Evolutionary conservation across 768 basidiomycete genomes (phyloP).

Genomic region (Boletus reticulatus): DNA sequence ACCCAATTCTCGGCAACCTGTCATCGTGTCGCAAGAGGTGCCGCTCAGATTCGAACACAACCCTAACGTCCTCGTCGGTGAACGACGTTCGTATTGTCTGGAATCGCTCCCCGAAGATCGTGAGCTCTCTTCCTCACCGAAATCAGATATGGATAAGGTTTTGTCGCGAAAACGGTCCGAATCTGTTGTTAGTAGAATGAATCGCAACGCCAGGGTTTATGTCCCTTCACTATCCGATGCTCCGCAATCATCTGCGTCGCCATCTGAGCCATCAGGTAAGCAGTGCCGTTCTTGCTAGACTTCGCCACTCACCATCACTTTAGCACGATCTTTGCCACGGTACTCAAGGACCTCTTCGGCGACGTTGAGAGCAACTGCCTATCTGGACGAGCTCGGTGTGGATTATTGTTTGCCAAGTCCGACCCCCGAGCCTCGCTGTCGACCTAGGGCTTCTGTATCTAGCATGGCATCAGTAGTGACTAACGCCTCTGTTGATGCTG

Average conservation of each 20-base stretch:
- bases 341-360: conserved; percentile 30
- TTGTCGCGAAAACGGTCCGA: conserved; percentile 18
- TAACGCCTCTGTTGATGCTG: conserved; percentile 54
- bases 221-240: conserved; percentile 5
- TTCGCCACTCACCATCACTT: not conserved
- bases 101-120: conserved; percentile 53
- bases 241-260: conserved; percentile 4
- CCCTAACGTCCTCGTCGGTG: conserved; percentile 17
- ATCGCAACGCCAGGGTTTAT: conserved; percentile 23
- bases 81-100: conserved; percentile 28
- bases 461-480: conserved; percentile 60
- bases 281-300: not conserved
- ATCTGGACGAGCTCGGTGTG: conserved; percentile 31
- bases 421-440: conserved; percentile 13
- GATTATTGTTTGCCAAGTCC: conserved; percentile 27
- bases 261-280: conserved; percentile 19
- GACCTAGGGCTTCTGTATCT: conserved; percentile 42
- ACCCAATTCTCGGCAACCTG: conserved; percentile 16
- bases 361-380: conserved; percentile 19
- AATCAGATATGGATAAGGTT: conserved; percentile 2
- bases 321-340: conserved; percentile 19
- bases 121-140: conserved; percentile 33
- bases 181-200: conserved; percentile 11
- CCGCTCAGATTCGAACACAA: conserved; percentile 29
- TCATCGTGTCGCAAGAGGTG: conserved; percentile 22